A percentile compares a stretch with the other conserved stretches of the same genome.
Conservation (phyloP, 106 monocot genomes). For the Chionographis japonica region DNA sequence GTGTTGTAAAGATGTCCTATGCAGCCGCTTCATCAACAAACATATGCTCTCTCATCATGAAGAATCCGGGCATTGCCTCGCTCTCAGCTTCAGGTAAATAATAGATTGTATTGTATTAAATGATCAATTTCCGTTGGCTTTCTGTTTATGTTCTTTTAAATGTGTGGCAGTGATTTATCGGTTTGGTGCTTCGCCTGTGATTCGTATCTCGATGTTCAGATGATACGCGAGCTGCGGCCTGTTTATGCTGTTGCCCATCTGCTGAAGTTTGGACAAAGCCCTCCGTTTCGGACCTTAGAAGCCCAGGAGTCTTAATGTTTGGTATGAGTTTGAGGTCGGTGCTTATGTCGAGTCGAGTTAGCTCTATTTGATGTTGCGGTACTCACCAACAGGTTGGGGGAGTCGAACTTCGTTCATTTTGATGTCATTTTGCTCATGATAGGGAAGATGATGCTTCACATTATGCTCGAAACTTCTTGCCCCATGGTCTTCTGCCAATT, state of each 20-base stretch:
- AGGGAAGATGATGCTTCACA: too few relatives aligned
- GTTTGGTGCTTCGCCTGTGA: constrained; percentile 93
- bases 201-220: constrained; percentile 77
- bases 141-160: background rate
- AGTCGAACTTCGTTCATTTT: too few relatives aligned
- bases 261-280: constrained; percentile 69
- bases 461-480: too few relatives aligned
- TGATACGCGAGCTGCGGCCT: constrained; percentile 61
- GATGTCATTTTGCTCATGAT: too few relatives aligned
- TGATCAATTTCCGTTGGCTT: background rate
- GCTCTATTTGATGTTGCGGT: too few relatives aligned
- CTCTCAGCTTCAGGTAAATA: constrained; percentile 79
- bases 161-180: constrained; percentile 67
- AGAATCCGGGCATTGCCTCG: constrained; percentile 66
- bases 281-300: too few relatives aligned
- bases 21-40: constrained; percentile 92
- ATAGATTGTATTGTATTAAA: background rate
- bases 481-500: too few relatives aligned
- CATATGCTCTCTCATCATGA: constrained; percentile 81
- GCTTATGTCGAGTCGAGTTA: too few relatives aligned
- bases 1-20: constrained; percentile 83
- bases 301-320: too few relatives aligned
- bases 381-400: too few relatives aligned
- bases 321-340: too few relatives aligned
- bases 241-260: constrained; percentile 81